Evolutionary conservation across 1,139 yeast species (phyloP).

Genomic region (Debaryomycetaceae sp.): DNA sequence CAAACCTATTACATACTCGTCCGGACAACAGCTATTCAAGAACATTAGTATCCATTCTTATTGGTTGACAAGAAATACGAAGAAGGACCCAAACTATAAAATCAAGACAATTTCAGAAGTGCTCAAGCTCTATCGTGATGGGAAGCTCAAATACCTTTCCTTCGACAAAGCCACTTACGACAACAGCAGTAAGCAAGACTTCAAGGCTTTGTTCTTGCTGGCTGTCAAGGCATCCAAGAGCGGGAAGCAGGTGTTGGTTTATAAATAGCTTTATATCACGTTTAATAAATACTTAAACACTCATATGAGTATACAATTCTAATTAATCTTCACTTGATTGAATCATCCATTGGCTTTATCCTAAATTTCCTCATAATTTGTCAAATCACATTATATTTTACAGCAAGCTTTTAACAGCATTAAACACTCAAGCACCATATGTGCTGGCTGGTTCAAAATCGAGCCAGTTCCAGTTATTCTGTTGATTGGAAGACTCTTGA

Average conservation of each 20-base stretch:
- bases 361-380: neutral
- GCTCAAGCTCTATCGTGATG: slow-evolving; percentile 56
- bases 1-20: slow-evolving; percentile 47
- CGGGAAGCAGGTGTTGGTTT: slow-evolving; percentile 35
- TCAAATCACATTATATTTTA: neutral
- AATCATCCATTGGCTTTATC: neutral
- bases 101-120: slow-evolving; percentile 53
- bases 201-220: slow-evolving; percentile 35
- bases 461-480: slow-evolving; percentile 26
- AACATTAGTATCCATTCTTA: slow-evolving; percentile 75
- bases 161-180: slow-evolving; percentile 36
- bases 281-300: neutral
- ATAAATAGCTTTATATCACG: slow-evolving; percentile 6
- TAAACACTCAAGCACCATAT: neutral
- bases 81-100: slow-evolving; percentile 57
- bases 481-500: slow-evolving; percentile 10
- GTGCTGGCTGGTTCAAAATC: slow-evolving; percentile 22
- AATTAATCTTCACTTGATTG: neutral
- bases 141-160: slow-evolving; percentile 53
- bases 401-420: neutral
- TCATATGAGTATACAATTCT: neutral
- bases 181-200: slow-evolving; percentile 44
- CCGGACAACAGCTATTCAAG: slow-evolving; percentile 51
- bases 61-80: slow-evolving; percentile 80
- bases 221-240: slow-evolving; percentile 44